Evolutionary conservation across 2,329 filamentous ascomycete species (phyloP), one percentile per base, ranked within the genome.

Genomic region (Penicillium palitans): DNA sequence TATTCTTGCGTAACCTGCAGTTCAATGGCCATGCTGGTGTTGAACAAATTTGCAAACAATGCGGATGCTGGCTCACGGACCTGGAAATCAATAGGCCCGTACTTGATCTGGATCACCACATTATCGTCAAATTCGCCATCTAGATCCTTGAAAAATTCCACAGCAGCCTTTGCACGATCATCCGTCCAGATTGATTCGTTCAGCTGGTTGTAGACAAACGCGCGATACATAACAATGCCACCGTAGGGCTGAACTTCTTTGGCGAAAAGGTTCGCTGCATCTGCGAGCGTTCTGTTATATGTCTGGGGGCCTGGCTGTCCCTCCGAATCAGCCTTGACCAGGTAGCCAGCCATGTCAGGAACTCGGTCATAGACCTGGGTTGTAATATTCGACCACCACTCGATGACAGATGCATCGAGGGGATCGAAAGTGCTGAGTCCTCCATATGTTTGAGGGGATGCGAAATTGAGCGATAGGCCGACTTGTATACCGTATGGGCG

Each of bases 51-150:
- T 6, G 79, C 80, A 61, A 90, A 89, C 1, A 91, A 74, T 0
- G 88, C 87, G 4, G 84, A 88, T 1, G 81, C 74, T 1, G 88
- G 84, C 69, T 90, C 88, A 37, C 88, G 83, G 12, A 90, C 85
- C 66, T 90, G 88, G 71, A 90, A 90, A 68, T 90, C 88, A 59
- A 90, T 90, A 0, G 88, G 87, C 0, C 88, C 88, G 61, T 87
- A 89, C 72, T 90, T 91, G 72, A 90, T 86, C 68, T 91, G 88
- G 2, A 90, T 80, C 0, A 90, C 80, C 0, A 90, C 87, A 47
- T 90, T 90, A 46, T 87, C 84, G 24, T 87, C 84, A 57, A 90
- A 90, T 59, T 86, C 71, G 6, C 80, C 83, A 65, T 90, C 88
- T 0, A 90, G 79, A 0, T 79, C 78, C 17, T 83, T 77, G 70